A percentile compares a stretch with the other conserved stretches of the same genome.
Conservation (phyloP, 2,329 filamentous ascomycete species). For the Neofusicoccum kwambonambiense region DNA sequence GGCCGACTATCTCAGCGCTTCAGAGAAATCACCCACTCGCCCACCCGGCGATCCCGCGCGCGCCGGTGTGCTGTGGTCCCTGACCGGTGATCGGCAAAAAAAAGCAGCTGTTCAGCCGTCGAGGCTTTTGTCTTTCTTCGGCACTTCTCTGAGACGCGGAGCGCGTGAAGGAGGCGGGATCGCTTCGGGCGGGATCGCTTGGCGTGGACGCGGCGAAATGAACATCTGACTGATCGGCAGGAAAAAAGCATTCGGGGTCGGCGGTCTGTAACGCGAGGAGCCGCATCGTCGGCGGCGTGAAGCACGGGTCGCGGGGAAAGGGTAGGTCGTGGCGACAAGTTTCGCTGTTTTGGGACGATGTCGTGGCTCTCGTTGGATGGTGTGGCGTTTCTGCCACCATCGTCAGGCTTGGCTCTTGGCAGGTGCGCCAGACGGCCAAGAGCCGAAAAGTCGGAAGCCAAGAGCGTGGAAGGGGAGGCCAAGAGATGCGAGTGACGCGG, state of each 20-base stretch:
- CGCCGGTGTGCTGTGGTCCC: background rate
- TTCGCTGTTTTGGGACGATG: no score
- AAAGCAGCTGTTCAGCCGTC: background rate
- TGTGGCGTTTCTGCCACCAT: no score
- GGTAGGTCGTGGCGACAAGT: no score
- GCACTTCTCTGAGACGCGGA: background rate
- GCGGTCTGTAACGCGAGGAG: no score
- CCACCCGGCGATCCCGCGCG: background rate
- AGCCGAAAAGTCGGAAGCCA: background rate
- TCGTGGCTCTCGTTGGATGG: no score
- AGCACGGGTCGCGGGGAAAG: no score
- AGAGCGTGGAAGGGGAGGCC: background rate
- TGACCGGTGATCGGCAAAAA: conserved; percentile 4
- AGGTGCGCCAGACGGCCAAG: no score
- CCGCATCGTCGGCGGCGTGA: no score
- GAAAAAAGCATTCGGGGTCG: no score
- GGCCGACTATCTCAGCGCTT: no score
- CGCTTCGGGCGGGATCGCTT: background rate
- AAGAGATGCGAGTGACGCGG: background rate
- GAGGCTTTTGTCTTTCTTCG: background rate
- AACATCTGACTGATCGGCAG: no score
- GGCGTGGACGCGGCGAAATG: background rate
- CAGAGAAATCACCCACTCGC: background rate
- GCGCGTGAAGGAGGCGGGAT: background rate
- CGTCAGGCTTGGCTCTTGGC: background rate